Conservation (phyloP, 1,139 yeast genomes). For the Debaryomycetaceae sp. region DNA sequence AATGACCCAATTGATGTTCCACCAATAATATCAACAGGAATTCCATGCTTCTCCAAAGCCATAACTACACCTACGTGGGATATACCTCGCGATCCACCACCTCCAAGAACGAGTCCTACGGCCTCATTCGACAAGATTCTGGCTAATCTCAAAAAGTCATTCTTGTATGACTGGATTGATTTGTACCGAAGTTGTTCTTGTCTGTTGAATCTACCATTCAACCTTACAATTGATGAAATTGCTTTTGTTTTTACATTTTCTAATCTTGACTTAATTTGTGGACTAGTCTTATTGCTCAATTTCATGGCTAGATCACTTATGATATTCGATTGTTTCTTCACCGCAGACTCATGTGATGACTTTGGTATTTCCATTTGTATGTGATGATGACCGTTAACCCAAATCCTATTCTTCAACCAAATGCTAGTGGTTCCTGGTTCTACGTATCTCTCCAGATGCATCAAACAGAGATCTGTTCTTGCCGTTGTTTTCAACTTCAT, state of each 20-base stretch:
- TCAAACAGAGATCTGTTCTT: constrained; percentile 76
- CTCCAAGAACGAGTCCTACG: constrained; percentile 90
- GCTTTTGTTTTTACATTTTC: constrained; percentile 33
- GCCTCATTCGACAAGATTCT: constrained; percentile 89
- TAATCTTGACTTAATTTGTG: constrained; percentile 28
- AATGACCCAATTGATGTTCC: constrained; percentile 97
- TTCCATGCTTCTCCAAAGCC: constrained; percentile 89
- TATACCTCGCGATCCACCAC: constrained; percentile 96
- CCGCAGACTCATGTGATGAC: constrained; percentile 11
- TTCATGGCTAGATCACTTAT: constrained; percentile 39
- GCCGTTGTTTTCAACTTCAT: constrained; percentile 81
- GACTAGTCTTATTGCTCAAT: constrained; percentile 32
- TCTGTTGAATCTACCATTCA: constrained; percentile 15
- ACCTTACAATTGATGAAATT: constrained; percentile 20
- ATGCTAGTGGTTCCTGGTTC: constrained; percentile 78
- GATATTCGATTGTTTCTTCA: constrained; percentile 18
- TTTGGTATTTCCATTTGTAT: constrained; percentile 54
- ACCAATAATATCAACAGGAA: constrained; percentile 90
- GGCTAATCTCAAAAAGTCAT: constrained; percentile 86
- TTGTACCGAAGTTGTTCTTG: constrained; percentile 25
- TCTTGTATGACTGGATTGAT: constrained; percentile 63
- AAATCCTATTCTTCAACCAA: constrained; percentile 81
- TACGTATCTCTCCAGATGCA: constrained; percentile 82
- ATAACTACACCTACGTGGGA: constrained; percentile 90
- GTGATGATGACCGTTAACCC: constrained; percentile 95